These are phyloP conservation scores for Ceratocystis huliohia DNA, from an alignment of 2,329 filamentous ascomycete genomes.

Conservation along the genomic window DNA sequence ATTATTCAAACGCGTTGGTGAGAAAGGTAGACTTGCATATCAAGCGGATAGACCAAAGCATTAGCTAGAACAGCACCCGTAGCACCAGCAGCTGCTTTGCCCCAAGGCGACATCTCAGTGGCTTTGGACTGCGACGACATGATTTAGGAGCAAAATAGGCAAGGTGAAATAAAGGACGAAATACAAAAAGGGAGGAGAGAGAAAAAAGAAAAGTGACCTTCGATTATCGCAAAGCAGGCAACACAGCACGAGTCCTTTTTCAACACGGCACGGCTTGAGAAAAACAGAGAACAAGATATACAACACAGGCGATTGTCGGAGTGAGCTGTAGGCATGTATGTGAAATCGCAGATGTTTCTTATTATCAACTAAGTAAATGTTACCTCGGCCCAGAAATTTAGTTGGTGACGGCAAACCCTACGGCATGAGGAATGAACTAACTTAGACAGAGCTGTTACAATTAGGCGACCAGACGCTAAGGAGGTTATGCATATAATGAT, in stretches of 20 bases:
- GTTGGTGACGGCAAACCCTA: background rate
- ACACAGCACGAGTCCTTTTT: background rate
- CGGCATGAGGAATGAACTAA: background rate
- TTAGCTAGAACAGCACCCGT: slow-evolving; percentile 91
- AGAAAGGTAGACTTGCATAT: slow-evolving; percentile 56
- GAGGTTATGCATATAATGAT: background rate
- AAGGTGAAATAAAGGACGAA: too few relatives aligned
- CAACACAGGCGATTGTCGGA: background rate
- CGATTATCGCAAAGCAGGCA: background rate
- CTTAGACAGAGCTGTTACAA: background rate
- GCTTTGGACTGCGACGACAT: slow-evolving; percentile 53
- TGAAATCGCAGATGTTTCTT: too few relatives aligned
- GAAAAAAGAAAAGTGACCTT: background rate
- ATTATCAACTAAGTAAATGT: background rate
- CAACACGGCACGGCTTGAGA: background rate
- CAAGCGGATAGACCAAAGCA: slow-evolving; percentile 86
- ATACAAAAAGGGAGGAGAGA: too few relatives aligned
- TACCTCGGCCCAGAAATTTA: slow-evolving; percentile 1
- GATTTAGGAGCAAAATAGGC: slow-evolving; percentile 4
- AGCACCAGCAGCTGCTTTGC: slow-evolving; percentile 79
- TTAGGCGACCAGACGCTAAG: background rate
- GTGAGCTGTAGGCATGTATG: background rate
- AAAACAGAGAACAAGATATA: background rate
- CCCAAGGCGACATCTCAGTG: slow-evolving; percentile 72
- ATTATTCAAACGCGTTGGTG: background rate